These are phyloP conservation scores for Cladophialophora chaetospira DNA, from an alignment of 2,329 filamentous ascomycete species.

Conservation along the genomic window DNA sequence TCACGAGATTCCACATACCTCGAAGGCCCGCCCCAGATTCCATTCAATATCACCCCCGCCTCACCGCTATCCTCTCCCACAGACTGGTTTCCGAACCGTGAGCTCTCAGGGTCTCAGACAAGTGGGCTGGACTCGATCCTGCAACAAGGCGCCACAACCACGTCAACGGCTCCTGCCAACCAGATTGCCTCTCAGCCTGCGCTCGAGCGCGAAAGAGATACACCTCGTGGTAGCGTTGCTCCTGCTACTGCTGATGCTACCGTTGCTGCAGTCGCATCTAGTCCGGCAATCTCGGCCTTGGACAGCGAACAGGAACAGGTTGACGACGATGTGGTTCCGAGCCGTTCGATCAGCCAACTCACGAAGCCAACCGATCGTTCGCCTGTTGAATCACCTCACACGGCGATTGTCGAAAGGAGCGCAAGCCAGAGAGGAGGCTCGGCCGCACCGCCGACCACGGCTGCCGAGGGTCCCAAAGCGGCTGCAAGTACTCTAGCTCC, in stretches of 20 bases:
- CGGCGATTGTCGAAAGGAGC: background rate
- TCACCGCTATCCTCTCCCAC: conserved; percentile 12
- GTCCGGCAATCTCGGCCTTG: conserved; percentile 27
- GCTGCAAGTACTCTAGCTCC: conserved; percentile 10
- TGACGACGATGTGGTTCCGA: conserved; percentile 14
- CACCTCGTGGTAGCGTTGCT: background rate
- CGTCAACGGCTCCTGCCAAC: conserved; percentile 2
- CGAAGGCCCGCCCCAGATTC: conserved; percentile 25
- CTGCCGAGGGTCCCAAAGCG: background rate
- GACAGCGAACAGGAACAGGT: conserved; percentile 24
- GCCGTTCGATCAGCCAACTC: conserved; percentile 26
- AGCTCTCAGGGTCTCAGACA: conserved; percentile 9
- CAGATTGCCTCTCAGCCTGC: background rate
- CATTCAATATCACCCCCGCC: conserved; percentile 22
- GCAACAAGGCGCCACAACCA: conserved; percentile 5
- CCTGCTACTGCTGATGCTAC: background rate
- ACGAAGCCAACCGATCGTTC: conserved; percentile 24
- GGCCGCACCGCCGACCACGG: background rate
- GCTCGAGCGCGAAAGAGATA: background rate
- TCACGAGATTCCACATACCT: conserved; percentile 22
- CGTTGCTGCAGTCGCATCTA: conserved; percentile 7
- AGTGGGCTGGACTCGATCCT: conserved; percentile 1
- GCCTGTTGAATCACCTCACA: conserved; percentile 12
- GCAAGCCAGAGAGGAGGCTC: background rate
- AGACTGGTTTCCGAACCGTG: conserved; percentile 27